phyloP scores from a whole-genome alignment of 495 filamentous ascomycete genomes.

The Darksidea phi region DNA sequence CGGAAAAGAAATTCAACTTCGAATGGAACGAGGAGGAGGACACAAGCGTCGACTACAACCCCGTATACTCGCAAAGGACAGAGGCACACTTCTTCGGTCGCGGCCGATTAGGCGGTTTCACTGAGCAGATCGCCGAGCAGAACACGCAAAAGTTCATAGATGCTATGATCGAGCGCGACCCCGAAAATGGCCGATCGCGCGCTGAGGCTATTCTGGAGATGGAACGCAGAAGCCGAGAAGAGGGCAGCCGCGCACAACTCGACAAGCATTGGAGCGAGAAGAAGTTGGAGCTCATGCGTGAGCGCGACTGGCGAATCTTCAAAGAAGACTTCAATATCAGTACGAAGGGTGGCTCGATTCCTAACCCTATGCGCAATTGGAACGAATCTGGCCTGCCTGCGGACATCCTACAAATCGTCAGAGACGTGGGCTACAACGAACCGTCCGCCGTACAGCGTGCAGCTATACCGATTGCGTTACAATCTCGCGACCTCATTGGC shows the following conservation, averaged over 20 bases:
- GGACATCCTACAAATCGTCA: conserved; percentile 77
- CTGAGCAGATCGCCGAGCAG: conserved; percentile 70
- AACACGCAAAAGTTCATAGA: conserved; percentile 72
- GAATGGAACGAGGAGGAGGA: conserved; percentile 98
- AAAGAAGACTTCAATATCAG: conserved; percentile 98
- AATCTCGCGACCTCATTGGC: conserved; percentile 91
- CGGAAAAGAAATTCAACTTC: conserved; percentile 98
- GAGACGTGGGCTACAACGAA: conserved; percentile 86
- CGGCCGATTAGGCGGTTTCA: conserved; percentile 78
- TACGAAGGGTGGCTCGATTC: conserved; percentile 86
- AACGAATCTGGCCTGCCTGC: conserved; percentile 78
- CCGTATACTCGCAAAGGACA: conserved; percentile 73
- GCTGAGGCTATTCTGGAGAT: conserved; percentile 84
- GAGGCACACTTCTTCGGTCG: conserved; percentile 78
- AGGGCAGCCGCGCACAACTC: conserved; percentile 65
- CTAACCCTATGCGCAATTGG: conserved; percentile 97
- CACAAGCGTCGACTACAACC: conserved; percentile 86
- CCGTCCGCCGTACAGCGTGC: conserved; percentile 91
- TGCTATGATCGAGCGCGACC: conserved; percentile 74
- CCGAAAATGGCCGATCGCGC: conserved; percentile 71
- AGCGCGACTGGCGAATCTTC: conserved; percentile 98
- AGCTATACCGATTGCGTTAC: conserved; percentile 91
- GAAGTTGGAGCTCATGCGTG: conserved; percentile 90
- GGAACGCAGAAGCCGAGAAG: conserved; percentile 76
- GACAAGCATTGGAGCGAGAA: conserved; percentile 99